A percentile compares a stretch with the other conserved stretches of the same genome.
These are phyloP conservation scores for Clathrus columnatus DNA, from an alignment of 768 basidiomycete species.

Conservation along the genomic window DNA sequence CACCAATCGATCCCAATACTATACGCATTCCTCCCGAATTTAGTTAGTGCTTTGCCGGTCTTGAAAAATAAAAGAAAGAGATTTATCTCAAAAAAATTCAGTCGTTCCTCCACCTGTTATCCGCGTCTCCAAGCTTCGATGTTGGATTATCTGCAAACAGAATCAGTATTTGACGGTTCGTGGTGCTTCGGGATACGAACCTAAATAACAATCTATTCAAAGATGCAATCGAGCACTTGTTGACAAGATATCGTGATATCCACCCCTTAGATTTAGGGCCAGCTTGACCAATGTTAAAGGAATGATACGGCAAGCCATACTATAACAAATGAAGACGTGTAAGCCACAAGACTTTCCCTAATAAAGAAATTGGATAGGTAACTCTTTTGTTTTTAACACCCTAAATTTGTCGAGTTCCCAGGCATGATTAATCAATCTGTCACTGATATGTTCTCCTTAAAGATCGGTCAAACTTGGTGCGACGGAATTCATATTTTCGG, in stretches of 20 bases:
- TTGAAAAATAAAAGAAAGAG: background rate
- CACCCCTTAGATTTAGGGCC: constrained; percentile 93
- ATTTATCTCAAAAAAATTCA: constrained; percentile 76
- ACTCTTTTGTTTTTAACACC: constrained; percentile 96
- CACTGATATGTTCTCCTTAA: constrained; percentile 87
- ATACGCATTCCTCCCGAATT: constrained; percentile 85
- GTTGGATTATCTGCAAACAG: constrained; percentile 68
- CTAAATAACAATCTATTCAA: constrained; percentile 93
- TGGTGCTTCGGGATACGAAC: constrained; percentile 35
- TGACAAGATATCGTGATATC: constrained; percentile 97
- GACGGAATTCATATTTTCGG: constrained; percentile 97
- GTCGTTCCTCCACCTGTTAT: constrained; percentile 90
- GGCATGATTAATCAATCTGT: constrained; percentile 91
- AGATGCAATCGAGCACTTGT: constrained; percentile 96
- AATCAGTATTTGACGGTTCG: background rate
- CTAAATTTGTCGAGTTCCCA: constrained; percentile 89
- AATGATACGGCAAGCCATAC: constrained; percentile 98
- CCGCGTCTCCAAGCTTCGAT: constrained; percentile 90
- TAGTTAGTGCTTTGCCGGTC: constrained; percentile 77
- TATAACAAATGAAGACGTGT: constrained; percentile 24
- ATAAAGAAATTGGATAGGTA: constrained; percentile 5
- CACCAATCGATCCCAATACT: constrained; percentile 69
- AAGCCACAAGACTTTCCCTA: background rate
- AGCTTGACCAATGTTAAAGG: constrained; percentile 92
- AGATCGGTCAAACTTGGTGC: constrained; percentile 89